A percentile compares a stretch with the other conserved stretches of the same genome.
Conservation (phyloP, 768 basidiomycete species). For the Xerocomus spinulosus region DNA sequence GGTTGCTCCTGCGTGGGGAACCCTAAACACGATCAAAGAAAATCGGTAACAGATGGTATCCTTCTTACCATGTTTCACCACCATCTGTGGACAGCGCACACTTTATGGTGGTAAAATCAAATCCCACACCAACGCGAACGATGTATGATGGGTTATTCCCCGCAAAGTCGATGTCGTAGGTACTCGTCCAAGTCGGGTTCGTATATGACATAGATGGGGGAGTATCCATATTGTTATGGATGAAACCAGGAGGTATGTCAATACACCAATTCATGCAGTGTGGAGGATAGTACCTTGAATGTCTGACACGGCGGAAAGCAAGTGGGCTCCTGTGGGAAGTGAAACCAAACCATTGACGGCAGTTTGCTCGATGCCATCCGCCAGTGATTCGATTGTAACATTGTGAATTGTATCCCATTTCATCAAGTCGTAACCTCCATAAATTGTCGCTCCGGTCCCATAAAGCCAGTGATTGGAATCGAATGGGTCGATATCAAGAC, state of each 20-base stretch:
- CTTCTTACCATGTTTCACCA: conserved; percentile 7
- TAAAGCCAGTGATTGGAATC: conserved; percentile 68
- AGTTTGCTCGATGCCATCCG: conserved; percentile 64
- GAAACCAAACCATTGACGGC: conserved; percentile 55
- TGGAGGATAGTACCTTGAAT: conserved; percentile 17
- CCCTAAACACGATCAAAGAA: conserved; percentile 1
- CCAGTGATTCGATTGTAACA: conserved; percentile 52
- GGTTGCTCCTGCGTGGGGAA: conserved; percentile 5
- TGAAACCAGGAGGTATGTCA: conserved; percentile 3
- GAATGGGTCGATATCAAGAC: conserved; percentile 58
- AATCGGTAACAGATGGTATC: too few relatives aligned
- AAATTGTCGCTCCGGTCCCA: conserved; percentile 64
- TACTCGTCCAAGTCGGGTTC: conserved; percentile 7
- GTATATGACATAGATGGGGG: conserved; percentile 1
- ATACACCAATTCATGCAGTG: background rate
- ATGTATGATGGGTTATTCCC: conserved; percentile 7
- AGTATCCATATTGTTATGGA: conserved; percentile 3
- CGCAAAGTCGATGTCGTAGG: conserved; percentile 9
- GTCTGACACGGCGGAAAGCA: conserved; percentile 56
- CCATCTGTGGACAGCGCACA: conserved; percentile 11
- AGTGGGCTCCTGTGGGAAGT: conserved; percentile 52
- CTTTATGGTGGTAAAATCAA: background rate
- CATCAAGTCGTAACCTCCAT: conserved; percentile 53
- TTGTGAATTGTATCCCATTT: conserved; percentile 59
- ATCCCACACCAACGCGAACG: conserved; percentile 5